Evolutionary conservation across 1,139 yeast species (phyloP).

Genomic region (Taiozyma onychis): DNA sequence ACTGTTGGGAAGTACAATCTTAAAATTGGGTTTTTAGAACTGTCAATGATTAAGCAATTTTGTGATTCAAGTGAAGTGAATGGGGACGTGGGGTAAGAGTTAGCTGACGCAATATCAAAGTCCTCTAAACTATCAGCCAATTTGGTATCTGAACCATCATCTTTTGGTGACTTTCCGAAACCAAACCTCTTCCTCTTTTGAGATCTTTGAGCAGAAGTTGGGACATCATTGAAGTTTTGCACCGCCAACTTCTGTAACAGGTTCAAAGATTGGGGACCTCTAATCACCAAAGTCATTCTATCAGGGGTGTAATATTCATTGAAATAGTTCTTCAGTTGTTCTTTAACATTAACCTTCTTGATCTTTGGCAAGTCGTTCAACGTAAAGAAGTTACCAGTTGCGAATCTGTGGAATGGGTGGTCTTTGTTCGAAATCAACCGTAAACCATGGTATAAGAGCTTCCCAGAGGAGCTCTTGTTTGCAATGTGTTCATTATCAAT

Average conservation of each 20-base stretch:
- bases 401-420: conserved; percentile 65
- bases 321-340: conserved; percentile 47
- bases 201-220: conserved; percentile 1
- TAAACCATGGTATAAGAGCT: conserved; percentile 53
- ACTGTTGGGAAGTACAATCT: conserved; percentile 41
- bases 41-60: conserved; percentile 27
- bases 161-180: background rate
- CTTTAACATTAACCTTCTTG: conserved; percentile 46
- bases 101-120: conserved; percentile 13
- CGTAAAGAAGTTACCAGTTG: conserved; percentile 65
- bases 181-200: conserved; percentile 8
- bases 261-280: conserved; percentile 61
- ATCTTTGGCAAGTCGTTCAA: conserved; percentile 45
- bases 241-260: conserved; percentile 45
- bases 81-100: conserved; percentile 15
- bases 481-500: conserved; percentile 60
- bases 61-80: conserved; percentile 17
- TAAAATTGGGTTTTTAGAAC: conserved; percentile 25
- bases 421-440: conserved; percentile 39
- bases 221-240: conserved; percentile 33
- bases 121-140: conserved; percentile 4
- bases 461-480: conserved; percentile 38
- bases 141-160: background rate
- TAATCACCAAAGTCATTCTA: conserved; percentile 50
- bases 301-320: conserved; percentile 46